Evolutionary conservation across 1,284 basidiomycete genomes (phyloP).

Genomic region (Pseudozyma pruni): DNA sequence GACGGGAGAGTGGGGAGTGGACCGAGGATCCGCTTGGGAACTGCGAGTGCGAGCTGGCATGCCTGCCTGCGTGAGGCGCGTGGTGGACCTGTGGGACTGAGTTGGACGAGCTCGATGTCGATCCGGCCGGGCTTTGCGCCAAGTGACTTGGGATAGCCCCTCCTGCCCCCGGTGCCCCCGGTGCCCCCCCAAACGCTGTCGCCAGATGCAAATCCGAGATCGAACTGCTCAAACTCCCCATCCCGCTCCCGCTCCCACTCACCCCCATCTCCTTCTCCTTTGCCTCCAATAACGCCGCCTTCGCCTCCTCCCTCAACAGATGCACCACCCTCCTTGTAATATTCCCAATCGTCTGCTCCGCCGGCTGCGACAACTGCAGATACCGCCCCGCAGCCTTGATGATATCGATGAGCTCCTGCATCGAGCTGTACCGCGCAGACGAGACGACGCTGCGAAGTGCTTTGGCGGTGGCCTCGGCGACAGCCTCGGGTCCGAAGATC

Average conservation of each 20-base stretch:
- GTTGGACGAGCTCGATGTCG: conserved; percentile 27
- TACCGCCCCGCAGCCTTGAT: conserved; percentile 83
- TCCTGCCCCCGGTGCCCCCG: background rate
- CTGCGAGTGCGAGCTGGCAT: conserved; percentile 17
- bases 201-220: conserved; percentile 43
- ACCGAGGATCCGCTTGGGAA: conserved; percentile 22
- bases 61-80: background rate
- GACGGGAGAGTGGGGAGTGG: conserved; percentile 11
- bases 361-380: conserved; percentile 85
- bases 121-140: conserved; percentile 3
- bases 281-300: conserved; percentile 47
- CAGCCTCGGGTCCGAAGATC: conserved; percentile 63
- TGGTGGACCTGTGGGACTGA: conserved; percentile 9
- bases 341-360: conserved; percentile 93
- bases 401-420: conserved; percentile 84
- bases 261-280: conserved; percentile 27
- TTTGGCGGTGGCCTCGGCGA: conserved; percentile 87
- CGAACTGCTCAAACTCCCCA: conserved; percentile 36
- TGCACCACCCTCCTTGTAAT: conserved; percentile 90
- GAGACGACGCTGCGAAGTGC: conserved; percentile 89
- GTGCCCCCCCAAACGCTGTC: conserved; percentile 17
- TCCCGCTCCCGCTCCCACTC: conserved; percentile 9
- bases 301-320: conserved; percentile 86
- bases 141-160: conserved; percentile 21
- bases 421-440: conserved; percentile 83